These are phyloP conservation scores for Elongisporangium prolatum DNA, from an alignment of 352 stramenopile genomes.

Conservation along the genomic window DNA sequence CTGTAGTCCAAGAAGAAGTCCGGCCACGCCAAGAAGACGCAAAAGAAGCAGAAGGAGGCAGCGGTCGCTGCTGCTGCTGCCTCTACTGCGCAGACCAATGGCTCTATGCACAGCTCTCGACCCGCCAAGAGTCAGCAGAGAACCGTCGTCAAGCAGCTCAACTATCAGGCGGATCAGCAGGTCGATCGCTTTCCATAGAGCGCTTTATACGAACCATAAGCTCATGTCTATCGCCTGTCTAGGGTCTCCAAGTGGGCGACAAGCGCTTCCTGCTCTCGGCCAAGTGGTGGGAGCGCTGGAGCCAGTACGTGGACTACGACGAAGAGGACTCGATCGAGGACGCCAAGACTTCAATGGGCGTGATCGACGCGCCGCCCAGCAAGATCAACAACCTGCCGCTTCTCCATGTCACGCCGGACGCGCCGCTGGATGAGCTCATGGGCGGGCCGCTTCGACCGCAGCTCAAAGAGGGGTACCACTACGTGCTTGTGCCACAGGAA, in stretches of 20 bases:
- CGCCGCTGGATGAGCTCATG: slow-evolving; percentile 61
- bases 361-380: slow-evolving; percentile 24
- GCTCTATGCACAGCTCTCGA: slow-evolving; percentile 1
- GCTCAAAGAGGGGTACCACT: slow-evolving; percentile 76
- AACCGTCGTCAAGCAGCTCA: slow-evolving; percentile 46
- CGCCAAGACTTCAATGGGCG: background rate
- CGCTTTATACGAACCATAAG: background rate
- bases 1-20: slow-evolving; percentile 38
- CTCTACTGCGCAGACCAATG: background rate
- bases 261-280: slow-evolving; percentile 72
- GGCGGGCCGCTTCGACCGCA: slow-evolving; percentile 50
- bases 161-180: slow-evolving; percentile 57
- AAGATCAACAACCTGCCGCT: slow-evolving; percentile 64
- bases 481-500: slow-evolving; percentile 61
- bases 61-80: slow-evolving; percentile 1
- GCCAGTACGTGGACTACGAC: slow-evolving; percentile 61
- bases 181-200: slow-evolving; percentile 3
- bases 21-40: slow-evolving; percentile 28
- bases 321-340: slow-evolving; percentile 13
- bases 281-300: slow-evolving; percentile 85
- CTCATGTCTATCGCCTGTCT: background rate
- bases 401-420: slow-evolving; percentile 41
- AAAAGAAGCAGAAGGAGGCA: slow-evolving; percentile 49
- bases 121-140: slow-evolving; percentile 27
- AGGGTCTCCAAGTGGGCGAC: slow-evolving; percentile 69